Percentiles rank a stretch among this genome's conserved stretches.
phyloP scores from a whole-genome alignment of 306 rosid species.

The Cajanus cajan region DNA sequence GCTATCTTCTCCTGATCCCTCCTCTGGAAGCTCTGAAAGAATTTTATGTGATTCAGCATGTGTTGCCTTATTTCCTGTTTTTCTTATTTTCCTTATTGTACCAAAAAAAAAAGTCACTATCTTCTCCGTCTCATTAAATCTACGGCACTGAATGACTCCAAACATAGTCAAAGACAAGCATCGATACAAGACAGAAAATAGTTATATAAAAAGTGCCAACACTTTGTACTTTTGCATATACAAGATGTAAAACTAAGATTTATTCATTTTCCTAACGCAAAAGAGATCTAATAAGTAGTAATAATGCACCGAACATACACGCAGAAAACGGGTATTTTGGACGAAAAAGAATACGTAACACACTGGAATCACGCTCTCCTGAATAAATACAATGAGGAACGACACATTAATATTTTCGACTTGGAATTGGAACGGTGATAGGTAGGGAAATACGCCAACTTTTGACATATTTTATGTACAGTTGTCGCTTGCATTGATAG shows the following conservation, averaged over 20 bases:
- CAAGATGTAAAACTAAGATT: not conserved
- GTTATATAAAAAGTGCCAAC: not conserved
- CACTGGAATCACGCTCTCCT: not conserved
- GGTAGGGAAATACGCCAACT: not conserved
- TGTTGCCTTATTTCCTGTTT: too few species aligned
- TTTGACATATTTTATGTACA: not conserved
- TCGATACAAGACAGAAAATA: not conserved
- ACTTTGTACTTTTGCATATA: conserved; percentile 9
- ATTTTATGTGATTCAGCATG: too few species aligned
- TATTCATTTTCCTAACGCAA: not conserved
- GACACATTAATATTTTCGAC: not conserved
- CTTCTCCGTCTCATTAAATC: conserved; percentile 5
- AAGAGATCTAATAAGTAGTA: not conserved
- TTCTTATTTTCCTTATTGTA: too few species aligned
- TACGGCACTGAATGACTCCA: conserved; percentile 1
- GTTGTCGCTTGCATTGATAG: not conserved
- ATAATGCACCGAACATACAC: conserved; percentile 5
- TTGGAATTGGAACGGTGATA: not conserved
- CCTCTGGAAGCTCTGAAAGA: too few species aligned
- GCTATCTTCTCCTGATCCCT: not conserved
- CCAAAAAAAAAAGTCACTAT: not conserved
- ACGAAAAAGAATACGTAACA: not conserved
- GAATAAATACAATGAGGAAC: not conserved
- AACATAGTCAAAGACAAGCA: conserved; percentile 31
- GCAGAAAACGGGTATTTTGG: not conserved